These are phyloP conservation scores for Lippia alba DNA, from an alignment of 305 asterid species.

Conservation along the genomic window DNA sequence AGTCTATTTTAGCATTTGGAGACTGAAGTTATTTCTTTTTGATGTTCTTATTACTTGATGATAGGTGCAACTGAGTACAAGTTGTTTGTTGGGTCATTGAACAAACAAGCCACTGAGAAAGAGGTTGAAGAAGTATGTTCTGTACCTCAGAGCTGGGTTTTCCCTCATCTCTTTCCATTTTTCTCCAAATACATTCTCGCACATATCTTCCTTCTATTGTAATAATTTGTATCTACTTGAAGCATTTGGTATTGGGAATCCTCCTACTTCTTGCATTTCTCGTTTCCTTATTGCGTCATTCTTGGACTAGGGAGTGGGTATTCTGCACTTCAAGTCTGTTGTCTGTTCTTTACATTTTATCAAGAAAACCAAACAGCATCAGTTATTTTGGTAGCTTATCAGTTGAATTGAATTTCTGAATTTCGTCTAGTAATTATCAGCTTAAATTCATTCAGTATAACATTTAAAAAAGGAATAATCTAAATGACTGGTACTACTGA, in stretches of 20 bases:
- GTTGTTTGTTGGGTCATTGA: slow-evolving; percentile 90
- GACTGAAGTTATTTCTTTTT: slow-evolving; percentile 26
- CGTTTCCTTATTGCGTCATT: not conserved
- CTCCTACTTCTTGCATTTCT: slow-evolving; percentile 15
- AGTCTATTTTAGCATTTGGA: slow-evolving; percentile 8
- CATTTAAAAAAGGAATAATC: slow-evolving; percentile 21
- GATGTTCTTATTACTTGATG: slow-evolving; percentile 32
- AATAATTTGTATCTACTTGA: not conserved
- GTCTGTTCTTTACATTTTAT: slow-evolving; percentile 22
- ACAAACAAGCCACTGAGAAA: slow-evolving; percentile 90
- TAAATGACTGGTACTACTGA: slow-evolving; percentile 30
- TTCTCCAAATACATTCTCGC: slow-evolving; percentile 9
- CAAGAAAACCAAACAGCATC: not conserved
- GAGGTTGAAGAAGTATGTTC: slow-evolving; percentile 91
- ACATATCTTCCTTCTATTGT: slow-evolving; percentile 23
- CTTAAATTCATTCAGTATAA: slow-evolving; percentile 9
- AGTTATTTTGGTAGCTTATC: slow-evolving; percentile 17
- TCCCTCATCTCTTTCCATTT: slow-evolving; percentile 26
- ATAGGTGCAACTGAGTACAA: slow-evolving; percentile 92
- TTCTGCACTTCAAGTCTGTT: slow-evolving; percentile 11
- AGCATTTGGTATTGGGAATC: slow-evolving; percentile 11
- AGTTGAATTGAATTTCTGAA: slow-evolving; percentile 12
- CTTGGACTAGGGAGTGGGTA: not conserved
- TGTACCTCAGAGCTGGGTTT: slow-evolving; percentile 26
- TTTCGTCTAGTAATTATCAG: slow-evolving; percentile 26